Evolutionary conservation across 2,329 filamentous ascomycete species (phyloP), one percentile per base, ranked within the genome.

Genomic region (Botrytis aclada): DNA sequence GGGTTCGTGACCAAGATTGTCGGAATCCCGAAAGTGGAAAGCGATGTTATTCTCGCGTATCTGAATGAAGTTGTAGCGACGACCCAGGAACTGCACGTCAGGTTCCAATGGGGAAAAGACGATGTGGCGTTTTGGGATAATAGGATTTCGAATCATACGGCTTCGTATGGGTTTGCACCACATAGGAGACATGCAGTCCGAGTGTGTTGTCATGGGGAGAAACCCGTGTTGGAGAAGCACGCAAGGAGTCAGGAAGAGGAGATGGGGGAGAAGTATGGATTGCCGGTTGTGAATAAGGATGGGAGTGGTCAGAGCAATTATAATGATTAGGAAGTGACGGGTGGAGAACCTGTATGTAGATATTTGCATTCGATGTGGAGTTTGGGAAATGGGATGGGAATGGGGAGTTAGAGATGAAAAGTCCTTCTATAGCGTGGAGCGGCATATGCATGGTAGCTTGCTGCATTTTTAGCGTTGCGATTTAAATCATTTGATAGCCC

Each of bases 51-150:
- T 75, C 83, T 88, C 74, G 78, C 80, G 4, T 84, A 85, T 64
- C 82, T 89, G 47, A 88, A 87, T 47, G 85, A 88, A 77, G 82
- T 89, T 37, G 84, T 89, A 10, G 81, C 85, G 4, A 87, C 86
- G 2, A 88, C 85, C 10, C 90, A 91, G 60, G 92, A 94, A 80
- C 84, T 91, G 74, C 91, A 93, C 77, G 90, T 88, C 9, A 86
- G 91, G 29, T 89, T 91, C 78, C 85, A 87, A 76, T 92, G 90
- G 90, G 84, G 85, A 61, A 86, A 88, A 75, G 86, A 88, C 60
- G 90, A 91, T 73, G 88, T 93, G 2, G 89, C 89, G 0, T 85
- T 92, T 73, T 92, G 90, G 90, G 90, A 92, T 78, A 92, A 92
- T 75, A 83, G 89, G 29, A 82, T 85, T 54, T 75, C 47, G 69